These are phyloP conservation scores for Nannizziopsis barbatae DNA, from an alignment of 2,329 filamentous ascomycete genomes.

Conservation along the genomic window DNA sequence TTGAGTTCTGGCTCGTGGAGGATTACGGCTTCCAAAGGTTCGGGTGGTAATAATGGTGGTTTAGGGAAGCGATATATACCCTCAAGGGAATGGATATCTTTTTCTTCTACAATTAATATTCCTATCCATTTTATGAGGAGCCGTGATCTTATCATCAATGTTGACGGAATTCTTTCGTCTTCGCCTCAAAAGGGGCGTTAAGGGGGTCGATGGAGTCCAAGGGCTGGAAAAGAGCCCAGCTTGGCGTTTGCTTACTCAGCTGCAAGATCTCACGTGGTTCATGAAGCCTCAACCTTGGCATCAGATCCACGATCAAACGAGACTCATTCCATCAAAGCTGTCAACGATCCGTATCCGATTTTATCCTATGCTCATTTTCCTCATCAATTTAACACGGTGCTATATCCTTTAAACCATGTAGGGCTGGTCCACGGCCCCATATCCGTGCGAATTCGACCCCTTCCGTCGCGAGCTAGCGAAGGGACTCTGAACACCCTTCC, in stretches of 20 bases:
- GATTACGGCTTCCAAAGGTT: not conserved
- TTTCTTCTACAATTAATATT: too few relatives aligned
- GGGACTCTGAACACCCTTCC: constrained; percentile 3
- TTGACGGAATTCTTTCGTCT: too few relatives aligned
- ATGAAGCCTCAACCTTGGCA: constrained; percentile 26
- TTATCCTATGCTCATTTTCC: not conserved
- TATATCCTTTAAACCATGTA: not conserved
- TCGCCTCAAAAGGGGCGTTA: too few relatives aligned
- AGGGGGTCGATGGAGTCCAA: too few relatives aligned
- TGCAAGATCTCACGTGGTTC: constrained; percentile 21
- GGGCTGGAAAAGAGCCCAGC: too few relatives aligned
- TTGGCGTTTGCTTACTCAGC: constrained; percentile 7
- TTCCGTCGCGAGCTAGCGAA: not conserved
- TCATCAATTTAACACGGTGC: not conserved
- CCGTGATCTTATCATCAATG: too few relatives aligned
- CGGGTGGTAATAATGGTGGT: not conserved
- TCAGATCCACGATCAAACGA: constrained; percentile 18
- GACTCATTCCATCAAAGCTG: not conserved
- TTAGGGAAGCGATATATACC: too few relatives aligned
- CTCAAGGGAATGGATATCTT: too few relatives aligned
- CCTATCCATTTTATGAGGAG: too few relatives aligned
- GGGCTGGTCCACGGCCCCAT: not conserved
- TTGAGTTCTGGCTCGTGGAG: not conserved
- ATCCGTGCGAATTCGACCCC: not conserved
- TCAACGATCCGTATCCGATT: not conserved